phyloP scores from a whole-genome alignment of 2,329 filamentous ascomycete genomes.

The Calonectria fujianensis region DNA sequence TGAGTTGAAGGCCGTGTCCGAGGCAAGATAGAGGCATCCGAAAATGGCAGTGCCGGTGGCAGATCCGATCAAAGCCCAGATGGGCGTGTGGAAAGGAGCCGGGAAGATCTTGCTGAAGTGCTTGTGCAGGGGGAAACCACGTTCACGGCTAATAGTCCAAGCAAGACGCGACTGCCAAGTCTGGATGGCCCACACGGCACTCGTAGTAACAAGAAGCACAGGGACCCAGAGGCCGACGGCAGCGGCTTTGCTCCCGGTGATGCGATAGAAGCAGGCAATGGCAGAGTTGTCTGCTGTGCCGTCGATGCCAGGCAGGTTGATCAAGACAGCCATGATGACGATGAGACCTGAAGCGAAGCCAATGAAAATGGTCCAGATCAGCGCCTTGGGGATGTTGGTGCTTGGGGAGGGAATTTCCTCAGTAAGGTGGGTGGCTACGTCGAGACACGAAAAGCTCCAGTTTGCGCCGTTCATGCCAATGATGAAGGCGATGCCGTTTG shows the following conservation, averaged over 20 bases:
- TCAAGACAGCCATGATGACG: conserved; percentile 47
- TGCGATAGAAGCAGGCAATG: conserved; percentile 49
- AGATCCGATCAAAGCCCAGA: conserved; percentile 53
- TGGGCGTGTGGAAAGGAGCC: conserved; percentile 50
- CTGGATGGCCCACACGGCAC: conserved; percentile 54
- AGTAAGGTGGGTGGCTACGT: conserved; percentile 54
- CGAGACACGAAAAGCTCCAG: conserved; percentile 57
- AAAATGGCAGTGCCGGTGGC: conserved; percentile 52
- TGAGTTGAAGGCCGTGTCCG: conserved; percentile 54
- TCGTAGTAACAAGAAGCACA: conserved; percentile 49
- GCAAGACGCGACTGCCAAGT: conserved; percentile 57
- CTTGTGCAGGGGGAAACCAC: conserved; percentile 51
- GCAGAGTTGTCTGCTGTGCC: conserved; percentile 48
- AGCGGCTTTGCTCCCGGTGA: conserved; percentile 49
- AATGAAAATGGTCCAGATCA: conserved; percentile 52
- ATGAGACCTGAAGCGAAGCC: conserved; percentile 50
- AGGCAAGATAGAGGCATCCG: conserved; percentile 55
- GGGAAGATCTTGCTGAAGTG: conserved; percentile 51
- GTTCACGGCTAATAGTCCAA: conserved; percentile 55
- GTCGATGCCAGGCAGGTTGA: conserved; percentile 47
- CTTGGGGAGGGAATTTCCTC: conserved; percentile 56
- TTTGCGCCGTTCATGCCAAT: conserved; percentile 56
- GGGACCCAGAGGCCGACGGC: conserved; percentile 52
- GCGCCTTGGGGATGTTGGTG: conserved; percentile 51
- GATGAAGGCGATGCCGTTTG: conserved; percentile 55